phyloP scores from a whole-genome alignment of 148 eudicot species.

The Vaccinium corymbosum region DNA sequence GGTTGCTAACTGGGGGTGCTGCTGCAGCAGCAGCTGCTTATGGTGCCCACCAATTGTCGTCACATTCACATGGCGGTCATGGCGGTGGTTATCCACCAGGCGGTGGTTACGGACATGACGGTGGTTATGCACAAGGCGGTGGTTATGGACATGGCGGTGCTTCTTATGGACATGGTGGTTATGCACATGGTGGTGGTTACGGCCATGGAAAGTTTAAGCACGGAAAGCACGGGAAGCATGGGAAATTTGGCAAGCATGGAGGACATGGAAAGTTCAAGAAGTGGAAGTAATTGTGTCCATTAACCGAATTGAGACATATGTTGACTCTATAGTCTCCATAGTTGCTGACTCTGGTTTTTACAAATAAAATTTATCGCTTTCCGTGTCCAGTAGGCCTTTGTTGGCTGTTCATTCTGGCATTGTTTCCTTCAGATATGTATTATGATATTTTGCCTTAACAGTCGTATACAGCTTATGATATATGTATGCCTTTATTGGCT shows the following conservation, averaged over 20 bases:
- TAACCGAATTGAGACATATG: neutral
- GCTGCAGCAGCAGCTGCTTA: constrained; percentile 62
- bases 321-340: neutral
- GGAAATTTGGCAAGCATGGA: constrained; percentile 12
- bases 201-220: constrained; percentile 23
- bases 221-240: constrained; percentile 12
- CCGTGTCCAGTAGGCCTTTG: neutral
- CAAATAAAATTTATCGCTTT: neutral
- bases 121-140: neutral
- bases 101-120: constrained; percentile 12
- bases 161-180: neutral
- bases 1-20: constrained; percentile 60
- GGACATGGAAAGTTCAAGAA: constrained; percentile 46
- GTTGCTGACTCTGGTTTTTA: neutral
- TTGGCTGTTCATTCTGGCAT: constrained; percentile 1
- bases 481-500: neutral
- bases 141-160: constrained; percentile 15
- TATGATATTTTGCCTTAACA: neutral
- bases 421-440: neutral
- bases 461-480: neutral
- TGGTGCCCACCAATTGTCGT: constrained; percentile 40
- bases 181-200: constrained; percentile 8
- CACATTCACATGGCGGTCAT: constrained; percentile 2
- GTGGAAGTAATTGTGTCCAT: constrained; percentile 46
- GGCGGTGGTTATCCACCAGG: neutral